Percentiles rank a stretch among this genome's conserved stretches.
These are phyloP conservation scores for Neoarthrinium moseri DNA, from an alignment of 2,329 filamentous ascomycete species.

Conservation along the genomic window DNA sequence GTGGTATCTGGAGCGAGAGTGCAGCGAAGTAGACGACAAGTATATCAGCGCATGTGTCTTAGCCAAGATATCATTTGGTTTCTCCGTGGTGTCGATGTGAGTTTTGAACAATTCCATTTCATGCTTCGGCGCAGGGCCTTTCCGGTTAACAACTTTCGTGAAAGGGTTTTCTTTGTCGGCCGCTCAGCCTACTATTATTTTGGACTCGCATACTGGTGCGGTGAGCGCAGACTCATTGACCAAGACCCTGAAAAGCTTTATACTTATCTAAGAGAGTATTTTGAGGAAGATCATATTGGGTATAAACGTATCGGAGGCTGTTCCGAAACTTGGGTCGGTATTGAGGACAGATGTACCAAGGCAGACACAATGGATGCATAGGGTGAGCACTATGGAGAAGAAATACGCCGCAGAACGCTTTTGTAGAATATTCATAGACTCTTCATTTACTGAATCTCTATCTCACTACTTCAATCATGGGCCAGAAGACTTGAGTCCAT, in stretches of 20 bases:
- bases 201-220: background rate
- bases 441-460: too few species aligned
- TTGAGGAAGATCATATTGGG: too few species aligned
- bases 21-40: conserved; percentile 4
- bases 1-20: conserved; percentile 16
- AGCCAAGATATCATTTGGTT: conserved; percentile 13
- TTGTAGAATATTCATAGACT: too few species aligned
- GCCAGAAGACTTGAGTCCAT: background rate
- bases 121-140: background rate
- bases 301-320: too few species aligned
- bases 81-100: conserved; percentile 16
- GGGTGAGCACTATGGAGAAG: too few species aligned
- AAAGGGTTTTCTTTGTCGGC: background rate
- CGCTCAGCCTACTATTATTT: background rate
- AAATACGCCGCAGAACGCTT: too few species aligned
- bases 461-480: background rate
- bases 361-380: too few species aligned
- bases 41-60: conserved; percentile 10
- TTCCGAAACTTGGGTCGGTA: too few species aligned
- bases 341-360: too few species aligned
- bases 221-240: background rate
- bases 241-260: too few species aligned
- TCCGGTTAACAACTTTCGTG: background rate
- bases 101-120: background rate
- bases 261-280: too few species aligned